phyloP scores from a whole-genome alignment of 768 basidiomycete genomes.

The Boletus pseudo-olivaceus region DNA sequence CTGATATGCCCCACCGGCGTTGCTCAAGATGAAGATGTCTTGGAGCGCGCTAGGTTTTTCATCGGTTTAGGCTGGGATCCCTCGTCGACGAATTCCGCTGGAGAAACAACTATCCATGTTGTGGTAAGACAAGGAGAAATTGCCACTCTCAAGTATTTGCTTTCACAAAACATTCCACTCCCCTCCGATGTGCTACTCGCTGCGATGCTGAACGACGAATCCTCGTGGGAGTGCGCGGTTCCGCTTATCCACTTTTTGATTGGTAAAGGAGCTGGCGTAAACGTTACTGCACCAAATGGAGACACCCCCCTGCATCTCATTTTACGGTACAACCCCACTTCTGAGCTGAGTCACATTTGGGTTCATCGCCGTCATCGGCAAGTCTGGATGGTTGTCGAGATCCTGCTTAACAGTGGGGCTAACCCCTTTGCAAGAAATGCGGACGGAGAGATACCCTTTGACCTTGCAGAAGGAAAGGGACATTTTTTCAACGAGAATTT shows the following conservation, averaged over 20 bases:
- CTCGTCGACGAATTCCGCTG: background rate
- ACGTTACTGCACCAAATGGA: background rate
- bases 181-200: background rate
- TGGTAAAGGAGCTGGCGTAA: background rate
- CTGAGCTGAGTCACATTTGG: no score
- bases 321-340: no score
- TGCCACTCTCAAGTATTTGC: background rate
- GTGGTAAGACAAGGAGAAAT: background rate
- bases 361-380: rapidly evolving
- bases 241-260: background rate
- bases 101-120: background rate
- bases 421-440: background rate
- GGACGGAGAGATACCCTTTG: background rate
- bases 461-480: background rate
- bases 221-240: no score
- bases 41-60: background rate
- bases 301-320: background rate
- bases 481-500: background rate
- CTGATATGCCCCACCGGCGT: no score
- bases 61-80: background rate
- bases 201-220: no score
- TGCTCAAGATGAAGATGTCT: background rate
- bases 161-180: background rate
- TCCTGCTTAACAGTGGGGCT: background rate
- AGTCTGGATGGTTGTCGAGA: background rate